phyloP scores from a whole-genome alignment of 2,329 filamentous ascomycete genomes.

The Penicillium sp. region DNA sequence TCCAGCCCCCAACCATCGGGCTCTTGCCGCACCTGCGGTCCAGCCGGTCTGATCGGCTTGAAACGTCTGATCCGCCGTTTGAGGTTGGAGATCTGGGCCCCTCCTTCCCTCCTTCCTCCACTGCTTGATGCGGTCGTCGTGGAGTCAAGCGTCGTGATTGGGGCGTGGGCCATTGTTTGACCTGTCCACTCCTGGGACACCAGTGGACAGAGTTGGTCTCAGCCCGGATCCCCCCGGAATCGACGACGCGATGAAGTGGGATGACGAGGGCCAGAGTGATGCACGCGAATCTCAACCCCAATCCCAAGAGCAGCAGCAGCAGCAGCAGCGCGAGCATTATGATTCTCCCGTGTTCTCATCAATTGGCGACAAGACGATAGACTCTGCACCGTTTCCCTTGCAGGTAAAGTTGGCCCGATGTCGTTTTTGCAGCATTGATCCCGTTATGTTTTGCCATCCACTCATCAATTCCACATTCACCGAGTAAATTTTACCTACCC shows the following conservation, averaged over 20 bases:
- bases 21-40: not conserved
- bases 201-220: not conserved
- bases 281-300: not conserved
- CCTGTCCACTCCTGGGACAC: not conserved
- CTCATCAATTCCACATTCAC: not conserved
- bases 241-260: not conserved
- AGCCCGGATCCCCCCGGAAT: not conserved
- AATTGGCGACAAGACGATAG: not conserved
- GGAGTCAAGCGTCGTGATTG: not conserved
- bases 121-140: not conserved
- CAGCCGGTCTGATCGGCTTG: not conserved
- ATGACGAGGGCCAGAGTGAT: not conserved
- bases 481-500: not conserved
- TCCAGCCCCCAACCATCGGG: not conserved
- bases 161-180: not conserved
- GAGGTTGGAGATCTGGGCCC: not conserved
- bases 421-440: not conserved
- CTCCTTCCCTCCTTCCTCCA: not conserved
- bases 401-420: not conserved
- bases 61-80: not conserved
- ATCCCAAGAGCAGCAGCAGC: not conserved
- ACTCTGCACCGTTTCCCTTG: not conserved
- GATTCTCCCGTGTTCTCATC: not conserved
- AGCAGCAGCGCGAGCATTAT: not conserved
- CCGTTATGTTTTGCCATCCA: not conserved